Conservation (phyloP, 2,329 filamentous ascomycete genomes). For the Scolecobasidium constrictum region DNA sequence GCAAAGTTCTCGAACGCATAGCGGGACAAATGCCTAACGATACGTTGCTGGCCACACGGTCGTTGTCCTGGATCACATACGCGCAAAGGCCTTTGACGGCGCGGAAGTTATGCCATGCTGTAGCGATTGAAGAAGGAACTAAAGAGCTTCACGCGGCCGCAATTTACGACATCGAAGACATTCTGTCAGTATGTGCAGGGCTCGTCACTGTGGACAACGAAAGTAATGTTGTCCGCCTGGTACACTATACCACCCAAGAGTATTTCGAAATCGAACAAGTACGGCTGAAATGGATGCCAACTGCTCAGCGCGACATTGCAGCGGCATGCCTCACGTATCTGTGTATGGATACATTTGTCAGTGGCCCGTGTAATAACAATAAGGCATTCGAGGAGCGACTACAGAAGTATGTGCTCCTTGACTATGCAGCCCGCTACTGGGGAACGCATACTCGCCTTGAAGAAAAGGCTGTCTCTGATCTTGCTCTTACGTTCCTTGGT, state of each 20-base stretch:
- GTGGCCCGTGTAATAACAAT: neutral
- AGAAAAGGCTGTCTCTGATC: neutral
- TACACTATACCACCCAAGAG: constrained; percentile 5
- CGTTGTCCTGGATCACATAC: too few species aligned
- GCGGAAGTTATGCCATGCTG: too few species aligned
- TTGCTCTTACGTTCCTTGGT: neutral
- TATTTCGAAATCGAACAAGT: neutral
- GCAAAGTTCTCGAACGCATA: too few species aligned
- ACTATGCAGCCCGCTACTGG: constrained; percentile 8
- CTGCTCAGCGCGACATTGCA: neutral
- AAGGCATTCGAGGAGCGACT: neutral
- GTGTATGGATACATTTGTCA: neutral
- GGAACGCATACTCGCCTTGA: neutral
- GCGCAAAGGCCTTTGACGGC: too few species aligned
- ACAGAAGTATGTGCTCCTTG: neutral
- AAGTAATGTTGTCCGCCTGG: neutral
- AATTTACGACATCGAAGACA: neutral
- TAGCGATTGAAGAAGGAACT: too few species aligned
- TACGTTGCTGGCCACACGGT: too few species aligned
- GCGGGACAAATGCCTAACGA: too few species aligned
- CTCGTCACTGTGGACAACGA: constrained; percentile 1
- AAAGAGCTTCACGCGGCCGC: too few species aligned
- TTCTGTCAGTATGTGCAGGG: neutral
- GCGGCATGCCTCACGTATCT: neutral
- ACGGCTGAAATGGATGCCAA: neutral